These are phyloP conservation scores for Pleurotus giganteus DNA, from an alignment of 768 basidiomycete species.

Conservation along the genomic window DNA sequence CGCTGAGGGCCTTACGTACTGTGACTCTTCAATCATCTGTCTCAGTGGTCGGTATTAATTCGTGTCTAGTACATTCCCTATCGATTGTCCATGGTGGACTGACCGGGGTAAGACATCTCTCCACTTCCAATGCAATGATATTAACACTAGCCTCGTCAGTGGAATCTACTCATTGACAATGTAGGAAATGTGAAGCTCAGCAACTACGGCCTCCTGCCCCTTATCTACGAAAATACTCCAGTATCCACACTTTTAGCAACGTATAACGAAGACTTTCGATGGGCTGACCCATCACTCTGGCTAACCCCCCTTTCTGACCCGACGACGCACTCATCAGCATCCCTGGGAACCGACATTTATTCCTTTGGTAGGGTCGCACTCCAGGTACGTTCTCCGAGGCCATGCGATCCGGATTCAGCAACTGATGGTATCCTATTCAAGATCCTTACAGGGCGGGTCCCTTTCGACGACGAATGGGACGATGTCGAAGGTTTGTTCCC, in stretches of 20 bases:
- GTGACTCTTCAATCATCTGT: neutral
- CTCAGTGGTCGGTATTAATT: neutral
- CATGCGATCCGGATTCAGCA: neutral
- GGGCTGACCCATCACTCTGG: slow-evolving; percentile 7
- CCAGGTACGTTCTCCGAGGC: neutral
- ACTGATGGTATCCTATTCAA: neutral
- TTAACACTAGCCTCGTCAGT: neutral
- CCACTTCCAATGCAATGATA: neutral
- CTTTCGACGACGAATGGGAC: neutral
- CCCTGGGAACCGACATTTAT: neutral
- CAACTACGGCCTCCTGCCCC: slow-evolving; percentile 8
- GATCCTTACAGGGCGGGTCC: neutral
- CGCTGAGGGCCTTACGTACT: neutral
- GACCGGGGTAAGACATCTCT: slow-evolving; percentile 1
- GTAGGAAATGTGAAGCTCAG: neutral
- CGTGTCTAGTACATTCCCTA: slow-evolving; percentile 3
- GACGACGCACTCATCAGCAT: neutral
- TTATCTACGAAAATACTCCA: neutral
- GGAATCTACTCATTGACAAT: slow-evolving; percentile 3
- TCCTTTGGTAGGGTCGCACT: slow-evolving; percentile 5
- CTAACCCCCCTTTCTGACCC: neutral
- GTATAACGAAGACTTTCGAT: neutral
- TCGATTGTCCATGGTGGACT: slow-evolving; percentile 9
- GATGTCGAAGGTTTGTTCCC: neutral
- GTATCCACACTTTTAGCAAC: neutral